These are phyloP conservation scores for Alternaria burnsii DNA, from an alignment of 2,329 filamentous ascomycete genomes.

Conservation along the genomic window DNA sequence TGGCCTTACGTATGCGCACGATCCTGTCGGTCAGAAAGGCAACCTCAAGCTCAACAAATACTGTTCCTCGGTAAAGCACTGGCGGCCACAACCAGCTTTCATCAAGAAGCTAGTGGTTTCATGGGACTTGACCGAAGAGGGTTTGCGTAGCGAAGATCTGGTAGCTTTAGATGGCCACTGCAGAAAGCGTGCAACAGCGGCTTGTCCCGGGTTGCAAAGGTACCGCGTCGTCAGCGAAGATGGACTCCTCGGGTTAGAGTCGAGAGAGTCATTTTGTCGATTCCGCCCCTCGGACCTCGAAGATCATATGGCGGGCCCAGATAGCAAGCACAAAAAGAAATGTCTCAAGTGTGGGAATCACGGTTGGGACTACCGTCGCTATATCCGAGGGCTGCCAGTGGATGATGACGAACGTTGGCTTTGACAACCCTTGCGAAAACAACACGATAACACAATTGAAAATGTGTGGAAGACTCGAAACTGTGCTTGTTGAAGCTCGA, in stretches of 20 bases:
- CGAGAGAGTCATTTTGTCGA: slow-evolving; percentile 2
- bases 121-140: slow-evolving; percentile 8
- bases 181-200: slow-evolving; percentile 1
- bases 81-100: slow-evolving; percentile 1
- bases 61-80: neutral
- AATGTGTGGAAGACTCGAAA: slow-evolving; percentile 3
- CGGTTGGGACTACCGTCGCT: slow-evolving; percentile 5
- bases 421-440: neutral
- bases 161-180: slow-evolving; percentile 2
- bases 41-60: neutral
- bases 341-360: slow-evolving; percentile 4
- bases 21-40: neutral
- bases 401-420: slow-evolving; percentile 10
- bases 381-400: slow-evolving; percentile 7
- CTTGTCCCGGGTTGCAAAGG: neutral
- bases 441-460: neutral
- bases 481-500: neutral
- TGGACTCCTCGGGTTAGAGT: neutral
- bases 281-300: neutral
- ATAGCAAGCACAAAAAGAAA: slow-evolving; percentile 5
- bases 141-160: slow-evolving; percentile 6
- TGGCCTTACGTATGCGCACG: slow-evolving; percentile 3
- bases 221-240: neutral
- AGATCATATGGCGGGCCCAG: neutral
- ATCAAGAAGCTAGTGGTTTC: slow-evolving; percentile 4